Base-by-base conservation (phyloP, 2,329 filamentous ascomycete genomes). In the Colletotrichum neosansevieriae region DNA sequence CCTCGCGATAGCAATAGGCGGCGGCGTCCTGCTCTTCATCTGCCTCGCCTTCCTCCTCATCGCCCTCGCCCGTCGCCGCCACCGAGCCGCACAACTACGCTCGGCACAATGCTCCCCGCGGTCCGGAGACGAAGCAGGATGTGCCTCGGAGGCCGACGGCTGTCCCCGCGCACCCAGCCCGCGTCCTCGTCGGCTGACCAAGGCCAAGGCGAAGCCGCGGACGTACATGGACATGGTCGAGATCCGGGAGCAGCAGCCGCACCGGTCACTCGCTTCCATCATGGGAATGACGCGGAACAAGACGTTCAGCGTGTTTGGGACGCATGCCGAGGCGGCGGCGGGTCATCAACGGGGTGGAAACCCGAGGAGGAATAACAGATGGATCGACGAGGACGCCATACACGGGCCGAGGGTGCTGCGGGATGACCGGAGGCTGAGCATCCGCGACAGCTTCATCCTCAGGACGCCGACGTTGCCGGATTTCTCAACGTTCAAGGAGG, bases 351-450 rank as follows among this genome's bases (percentile, higher is more conserved):
- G 56, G 3, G 61, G 61, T 0, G 66, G 66, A 0, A 7, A 60
- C 5, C 12, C 56, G 5, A 29, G 66, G 42, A 51, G 56, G 51
- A 71, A 70, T 13, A 66, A 65, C 42, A 81, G 79, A 17, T 86
- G 83, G 84, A 82, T 85, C 32, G 83, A 85, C 64, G 85, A 85
- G 71, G 84, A 87, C 57, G 80, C 79, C 61, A 76, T 84, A n/a
- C 83, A 85, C 66, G 84, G 84, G 4, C 83, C 84, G 10, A 78
- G 76, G 71, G 73, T 84, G 56, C 77, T 73, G 42, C 79, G 75
- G 67, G 63, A 72, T 73, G 50, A 71, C 6, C 75, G 72, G 45
- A 77, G 76, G 71, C 72, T 76, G 45, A 72, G 72, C 29, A 74
- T 71, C 12, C 59, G 76, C 17, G 77, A 80, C 49, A 78, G 77